Base-by-base conservation (phyloP, 2,329 filamentous ascomycete genomes). In the Beauveria bassiana region DNA sequence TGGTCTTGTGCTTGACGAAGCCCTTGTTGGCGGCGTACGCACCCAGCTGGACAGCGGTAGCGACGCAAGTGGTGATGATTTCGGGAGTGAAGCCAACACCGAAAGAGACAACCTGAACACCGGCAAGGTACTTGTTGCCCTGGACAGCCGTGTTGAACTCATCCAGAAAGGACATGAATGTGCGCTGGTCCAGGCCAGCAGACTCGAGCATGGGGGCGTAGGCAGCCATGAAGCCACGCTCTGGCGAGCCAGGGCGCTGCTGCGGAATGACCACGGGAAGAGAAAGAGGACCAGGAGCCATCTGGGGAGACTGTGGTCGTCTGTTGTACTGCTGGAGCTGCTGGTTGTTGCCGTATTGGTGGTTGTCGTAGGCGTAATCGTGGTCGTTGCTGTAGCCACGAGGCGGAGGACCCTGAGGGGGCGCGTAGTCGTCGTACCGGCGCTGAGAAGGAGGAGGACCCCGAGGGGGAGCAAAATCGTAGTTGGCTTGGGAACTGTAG, bases 181-280 rank as follows among this genome's bases (percentile, higher is more conserved):
- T 57, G 45, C 45, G 51, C 52, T 61, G 62, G 53, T 63, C 62
- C 31, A 63, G 61, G 53, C 62, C 62, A 14, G 53, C 52, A 16
- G 52, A 34, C 28, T 58, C 62, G 1, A 63, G 62, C 43, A 43
- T 57, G 10, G 62, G 62, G 5, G 62, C 62, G 20, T 63, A 63
- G 42, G 62, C 62, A 28, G 57, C 62, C 62, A 63, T 63, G 31
- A 63, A 63, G 38, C 62, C 62, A 47, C 62, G 62, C 45, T 63
- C 62, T 3, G 59, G 46, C 34, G 62, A 52, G 24, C 62, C 62
- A 45, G 62, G 62, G 20, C 62, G 62, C 53, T 63, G 62, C 47
- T 63, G 62, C 20, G 62, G 62, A 28, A 63, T 63, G 22, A 63
- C 58, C 12, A 63, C 58, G 31, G 62, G 58, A 12, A 63, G 53